Evolutionary conservation across 1,284 basidiomycete genomes (phyloP).

Genomic region (Ustilago trichophora): DNA sequence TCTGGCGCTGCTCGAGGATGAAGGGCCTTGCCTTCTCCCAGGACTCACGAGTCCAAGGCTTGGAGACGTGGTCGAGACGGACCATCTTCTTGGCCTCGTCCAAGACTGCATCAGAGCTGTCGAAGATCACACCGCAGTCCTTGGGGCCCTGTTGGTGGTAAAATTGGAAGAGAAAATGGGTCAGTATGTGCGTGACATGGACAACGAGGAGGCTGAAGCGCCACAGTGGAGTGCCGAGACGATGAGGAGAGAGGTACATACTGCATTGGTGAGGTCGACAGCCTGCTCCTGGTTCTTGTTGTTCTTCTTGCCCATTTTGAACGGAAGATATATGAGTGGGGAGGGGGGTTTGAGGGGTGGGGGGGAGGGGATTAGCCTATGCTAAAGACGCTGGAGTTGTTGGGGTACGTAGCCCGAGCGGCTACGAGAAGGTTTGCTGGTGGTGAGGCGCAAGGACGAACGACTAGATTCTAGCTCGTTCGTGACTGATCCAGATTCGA

Average conservation of each 20-base stretch:
- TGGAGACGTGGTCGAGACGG: constrained; percentile 57
- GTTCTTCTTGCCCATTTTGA: constrained; percentile 56
- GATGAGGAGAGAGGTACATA: constrained; percentile 37
- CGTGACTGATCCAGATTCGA: constrained; percentile 23
- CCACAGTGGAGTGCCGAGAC: background rate
- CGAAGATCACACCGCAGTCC: constrained; percentile 59
- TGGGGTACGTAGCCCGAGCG: constrained; percentile 16
- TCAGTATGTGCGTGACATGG: too few relatives aligned
- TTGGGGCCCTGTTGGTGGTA: constrained; percentile 40
- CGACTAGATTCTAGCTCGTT: constrained; percentile 38
- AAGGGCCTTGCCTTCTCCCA: constrained; percentile 62
- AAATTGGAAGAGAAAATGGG: too few relatives aligned
- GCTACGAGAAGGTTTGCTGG: constrained; percentile 38
- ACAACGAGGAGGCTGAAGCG: too few relatives aligned
- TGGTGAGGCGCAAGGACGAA: constrained; percentile 25
- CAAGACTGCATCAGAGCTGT: constrained; percentile 53
- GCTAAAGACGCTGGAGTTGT: constrained; percentile 36
- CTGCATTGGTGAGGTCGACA: constrained; percentile 40
- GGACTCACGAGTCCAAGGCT: constrained; percentile 61
- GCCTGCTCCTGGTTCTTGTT: constrained; percentile 52
- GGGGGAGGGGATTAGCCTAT: constrained; percentile 14
- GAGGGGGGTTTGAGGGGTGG: background rate
- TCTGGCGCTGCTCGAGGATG: constrained; percentile 63
- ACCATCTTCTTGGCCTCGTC: constrained; percentile 54
- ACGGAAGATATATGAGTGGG: constrained; percentile 9